Conservation (phyloP, 2,329 filamentous ascomycete species). For the Fusarium sp. region DNA sequence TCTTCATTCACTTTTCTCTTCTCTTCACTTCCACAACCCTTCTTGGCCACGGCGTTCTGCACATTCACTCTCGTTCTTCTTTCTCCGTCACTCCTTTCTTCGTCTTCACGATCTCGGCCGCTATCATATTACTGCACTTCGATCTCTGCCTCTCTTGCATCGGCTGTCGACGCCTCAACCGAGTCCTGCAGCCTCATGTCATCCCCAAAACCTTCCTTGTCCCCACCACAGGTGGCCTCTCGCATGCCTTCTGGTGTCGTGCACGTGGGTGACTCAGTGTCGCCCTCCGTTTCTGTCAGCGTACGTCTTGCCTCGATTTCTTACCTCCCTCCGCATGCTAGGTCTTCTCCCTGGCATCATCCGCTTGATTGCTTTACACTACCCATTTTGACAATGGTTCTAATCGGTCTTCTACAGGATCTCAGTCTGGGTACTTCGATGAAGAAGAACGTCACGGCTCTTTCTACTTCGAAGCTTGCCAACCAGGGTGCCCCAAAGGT, state of each 20-base stretch:
- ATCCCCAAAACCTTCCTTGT: constrained; percentile 40
- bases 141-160: constrained; percentile 15
- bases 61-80: constrained; percentile 44
- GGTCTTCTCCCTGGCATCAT: not conserved
- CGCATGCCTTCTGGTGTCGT: constrained; percentile 21
- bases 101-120: constrained; percentile 42
- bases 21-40: constrained; percentile 30
- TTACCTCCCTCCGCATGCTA: not conserved
- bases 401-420: constrained; percentile 34
- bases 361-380: not conserved
- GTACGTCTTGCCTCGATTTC: constrained; percentile 31
- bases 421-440: constrained; percentile 22
- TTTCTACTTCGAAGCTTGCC: constrained; percentile 62
- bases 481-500: constrained; percentile 65
- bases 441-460: constrained; percentile 57
- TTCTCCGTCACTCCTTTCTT: constrained; percentile 43
- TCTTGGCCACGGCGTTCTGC: constrained; percentile 30
- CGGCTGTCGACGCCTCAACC: constrained; percentile 11
- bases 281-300: constrained; percentile 17
- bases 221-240: constrained; percentile 42
- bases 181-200: constrained; percentile 43
- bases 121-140: constrained; percentile 30
- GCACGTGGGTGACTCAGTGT: constrained; percentile 29
- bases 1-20: constrained; percentile 18
- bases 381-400: not conserved